Percentiles rank a stretch among this genome's conserved stretches.
These are phyloP conservation scores for Pythium diclinum DNA, from an alignment of 352 stramenopile species.

Conservation along the genomic window DNA sequence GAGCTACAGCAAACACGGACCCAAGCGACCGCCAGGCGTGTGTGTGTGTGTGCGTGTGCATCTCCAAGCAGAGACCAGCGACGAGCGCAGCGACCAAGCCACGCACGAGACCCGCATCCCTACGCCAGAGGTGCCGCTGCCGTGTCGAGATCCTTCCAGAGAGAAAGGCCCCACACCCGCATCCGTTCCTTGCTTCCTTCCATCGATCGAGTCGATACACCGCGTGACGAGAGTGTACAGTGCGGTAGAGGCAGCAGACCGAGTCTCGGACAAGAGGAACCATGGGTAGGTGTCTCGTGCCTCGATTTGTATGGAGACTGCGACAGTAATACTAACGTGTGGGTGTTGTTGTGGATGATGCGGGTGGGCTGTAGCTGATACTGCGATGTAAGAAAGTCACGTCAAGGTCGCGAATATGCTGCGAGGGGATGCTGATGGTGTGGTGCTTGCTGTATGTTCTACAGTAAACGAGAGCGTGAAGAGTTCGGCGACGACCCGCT, in stretches of 20 bases:
- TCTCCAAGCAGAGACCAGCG: not conserved
- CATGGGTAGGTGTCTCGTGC: not conserved
- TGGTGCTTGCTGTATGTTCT: not conserved
- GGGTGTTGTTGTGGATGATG: not conserved
- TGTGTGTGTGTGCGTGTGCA: not conserved
- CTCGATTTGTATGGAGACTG: not conserved
- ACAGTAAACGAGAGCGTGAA: constrained; percentile 50
- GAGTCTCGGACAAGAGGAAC: not conserved
- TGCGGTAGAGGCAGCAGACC: not conserved
- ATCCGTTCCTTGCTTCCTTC: not conserved
- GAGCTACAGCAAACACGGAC: not conserved
- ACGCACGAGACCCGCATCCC: not conserved
- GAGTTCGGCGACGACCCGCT: constrained; percentile 36
- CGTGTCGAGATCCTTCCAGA: not conserved
- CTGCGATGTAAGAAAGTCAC: constrained; percentile 9
- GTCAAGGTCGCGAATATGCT: too few species aligned
- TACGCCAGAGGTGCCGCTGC: not conserved
- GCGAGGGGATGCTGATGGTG: not conserved
- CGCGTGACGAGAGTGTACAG: not conserved
- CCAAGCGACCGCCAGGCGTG: not conserved
- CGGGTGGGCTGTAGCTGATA: constrained; percentile 9
- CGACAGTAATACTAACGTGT: not conserved
- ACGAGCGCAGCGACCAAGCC: not conserved
- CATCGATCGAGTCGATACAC: not conserved
- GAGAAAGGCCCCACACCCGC: not conserved